phyloP scores from a whole-genome alignment of 2,329 filamentous ascomycete genomes.

The Epichloe sylvatica region DNA sequence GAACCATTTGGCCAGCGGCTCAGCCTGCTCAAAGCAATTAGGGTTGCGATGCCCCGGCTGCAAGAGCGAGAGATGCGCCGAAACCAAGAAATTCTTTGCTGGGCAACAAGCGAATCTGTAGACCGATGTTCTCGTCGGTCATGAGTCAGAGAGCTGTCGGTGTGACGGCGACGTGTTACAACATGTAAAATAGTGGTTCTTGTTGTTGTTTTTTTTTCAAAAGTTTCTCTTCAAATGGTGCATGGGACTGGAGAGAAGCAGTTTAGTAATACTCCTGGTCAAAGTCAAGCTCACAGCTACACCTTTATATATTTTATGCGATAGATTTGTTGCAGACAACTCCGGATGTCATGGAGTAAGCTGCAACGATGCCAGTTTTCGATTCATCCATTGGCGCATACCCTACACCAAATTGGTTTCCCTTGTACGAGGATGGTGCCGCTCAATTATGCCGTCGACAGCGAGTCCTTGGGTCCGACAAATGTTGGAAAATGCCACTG shows the following conservation, averaged over 20 bases:
- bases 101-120: conserved; percentile 20
- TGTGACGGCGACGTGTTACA: conserved; percentile 2
- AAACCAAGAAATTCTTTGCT: conserved; percentile 57
- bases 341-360: too few relatives aligned
- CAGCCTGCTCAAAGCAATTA: conserved; percentile 69
- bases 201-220: neutral
- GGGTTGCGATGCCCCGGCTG: conserved; percentile 83
- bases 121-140: neutral
- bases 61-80: conserved; percentile 73
- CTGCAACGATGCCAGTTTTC: too few relatives aligned
- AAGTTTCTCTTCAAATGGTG: neutral
- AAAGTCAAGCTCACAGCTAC: too few relatives aligned
- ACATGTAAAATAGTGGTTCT: conserved; percentile 1
- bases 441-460: too few relatives aligned
- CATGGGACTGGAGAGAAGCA: neutral
- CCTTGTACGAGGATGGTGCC: too few relatives aligned
- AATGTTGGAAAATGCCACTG: too few relatives aligned
- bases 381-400: too few relatives aligned
- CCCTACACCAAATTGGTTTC: too few relatives aligned
- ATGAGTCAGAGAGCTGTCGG: conserved; percentile 1
- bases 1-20: conserved; percentile 56
- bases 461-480: too few relatives aligned
- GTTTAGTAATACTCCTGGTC: too few relatives aligned
- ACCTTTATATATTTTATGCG: too few relatives aligned
- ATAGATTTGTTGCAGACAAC: too few relatives aligned